phyloP scores from a whole-genome alignment of 2,329 filamentous ascomycete genomes.

The Gyromitra esculenta region DNA sequence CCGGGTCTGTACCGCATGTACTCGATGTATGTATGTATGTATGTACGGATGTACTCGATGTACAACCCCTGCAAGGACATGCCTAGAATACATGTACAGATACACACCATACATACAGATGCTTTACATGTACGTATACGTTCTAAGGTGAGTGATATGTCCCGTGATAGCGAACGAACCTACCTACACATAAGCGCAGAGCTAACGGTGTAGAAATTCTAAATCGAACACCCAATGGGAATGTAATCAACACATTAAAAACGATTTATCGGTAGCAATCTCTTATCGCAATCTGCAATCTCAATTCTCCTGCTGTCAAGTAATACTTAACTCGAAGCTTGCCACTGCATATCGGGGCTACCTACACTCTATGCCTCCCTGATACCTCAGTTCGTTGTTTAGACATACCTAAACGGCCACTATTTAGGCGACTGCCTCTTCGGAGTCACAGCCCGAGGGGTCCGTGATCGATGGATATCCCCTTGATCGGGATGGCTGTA shows the following conservation, averaged over 20 bases:
- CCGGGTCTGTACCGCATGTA: constrained; percentile 3
- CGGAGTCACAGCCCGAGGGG: neutral
- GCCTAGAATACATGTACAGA: neutral
- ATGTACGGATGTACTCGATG: neutral
- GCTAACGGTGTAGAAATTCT: constrained; percentile 18
- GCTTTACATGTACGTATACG: neutral
- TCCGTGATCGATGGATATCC: neutral
- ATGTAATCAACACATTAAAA: neutral
- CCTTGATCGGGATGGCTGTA: neutral
- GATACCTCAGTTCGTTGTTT: neutral
- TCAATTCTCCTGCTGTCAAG: neutral
- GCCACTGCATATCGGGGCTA: neutral
- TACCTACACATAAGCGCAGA: constrained; percentile 21
- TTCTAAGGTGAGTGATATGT: constrained; percentile 4
- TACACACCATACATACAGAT: neutral
- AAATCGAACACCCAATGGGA: neutral
- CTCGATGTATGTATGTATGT: neutral
- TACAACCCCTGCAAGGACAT: neutral
- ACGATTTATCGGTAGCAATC: neutral
- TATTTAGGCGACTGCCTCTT: neutral
- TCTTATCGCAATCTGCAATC: constrained; percentile 4
- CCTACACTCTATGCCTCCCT: neutral
- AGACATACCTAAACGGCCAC: neutral
- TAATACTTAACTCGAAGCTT: neutral
- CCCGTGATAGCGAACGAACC: constrained; percentile 24